phyloP scores from a whole-genome alignment of 176 grass and related monocot species.

The Aegilops tauschii region DNA sequence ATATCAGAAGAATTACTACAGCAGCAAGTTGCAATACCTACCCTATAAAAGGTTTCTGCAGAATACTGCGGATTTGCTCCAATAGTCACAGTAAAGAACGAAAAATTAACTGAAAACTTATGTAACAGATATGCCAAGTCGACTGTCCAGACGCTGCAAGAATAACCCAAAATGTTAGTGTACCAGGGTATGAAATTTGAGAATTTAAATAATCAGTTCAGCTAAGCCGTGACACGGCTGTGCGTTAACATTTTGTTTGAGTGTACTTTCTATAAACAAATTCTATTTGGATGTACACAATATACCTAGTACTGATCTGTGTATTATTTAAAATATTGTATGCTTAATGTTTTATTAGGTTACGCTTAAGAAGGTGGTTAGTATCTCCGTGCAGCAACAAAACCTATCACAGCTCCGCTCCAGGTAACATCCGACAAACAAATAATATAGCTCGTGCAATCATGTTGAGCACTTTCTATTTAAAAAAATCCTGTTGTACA shows the following conservation, averaged over 20 bases:
- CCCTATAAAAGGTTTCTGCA: slow-evolving; percentile 81
- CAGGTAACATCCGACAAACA: not conserved
- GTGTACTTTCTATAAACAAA: not conserved
- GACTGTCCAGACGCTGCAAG: slow-evolving; percentile 87
- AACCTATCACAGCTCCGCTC: not conserved
- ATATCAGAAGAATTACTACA: slow-evolving; percentile 8
- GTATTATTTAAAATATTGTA: not conserved
- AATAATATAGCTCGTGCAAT: not conserved
- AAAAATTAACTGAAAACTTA: slow-evolving; percentile 85
- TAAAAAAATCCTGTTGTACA: not conserved
- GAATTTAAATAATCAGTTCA: not conserved
- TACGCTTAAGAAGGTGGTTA: not conserved
- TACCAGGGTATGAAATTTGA: not conserved
- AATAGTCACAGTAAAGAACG: slow-evolving; percentile 86
- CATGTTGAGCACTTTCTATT: not conserved
- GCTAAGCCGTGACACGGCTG: not conserved
- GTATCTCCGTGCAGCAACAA: not conserved
- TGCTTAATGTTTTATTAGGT: not conserved
- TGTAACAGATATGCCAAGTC: slow-evolving; percentile 83
- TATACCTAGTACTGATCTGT: not conserved
- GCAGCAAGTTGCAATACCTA: slow-evolving; percentile 16
- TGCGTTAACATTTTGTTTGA: not conserved
- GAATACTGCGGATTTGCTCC: slow-evolving; percentile 90
- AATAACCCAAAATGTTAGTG: not conserved
- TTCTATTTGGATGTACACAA: not conserved